Evolutionary conservation across 805 yeast species (phyloP).

Genomic region (Wickerhamiella sorbophila): DNA sequence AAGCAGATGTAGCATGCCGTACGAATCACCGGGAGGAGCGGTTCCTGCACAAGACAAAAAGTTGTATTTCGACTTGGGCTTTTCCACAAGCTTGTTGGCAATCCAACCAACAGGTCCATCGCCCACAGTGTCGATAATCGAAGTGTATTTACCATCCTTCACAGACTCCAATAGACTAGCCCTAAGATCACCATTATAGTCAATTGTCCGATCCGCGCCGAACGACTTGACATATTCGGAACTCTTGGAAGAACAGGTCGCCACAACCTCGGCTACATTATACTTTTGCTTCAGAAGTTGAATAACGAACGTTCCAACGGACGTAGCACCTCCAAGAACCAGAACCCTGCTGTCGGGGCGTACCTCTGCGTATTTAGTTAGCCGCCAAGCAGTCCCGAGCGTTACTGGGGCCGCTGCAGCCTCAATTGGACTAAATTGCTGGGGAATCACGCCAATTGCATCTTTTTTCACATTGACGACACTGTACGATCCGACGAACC

Average conservation of each 20-base stretch:
- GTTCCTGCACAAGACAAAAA: conserved; percentile 50
- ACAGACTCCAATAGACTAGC: neutral
- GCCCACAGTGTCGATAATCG: conserved; percentile 55
- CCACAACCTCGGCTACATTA: conserved; percentile 38
- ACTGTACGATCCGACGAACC: conserved; percentile 19
- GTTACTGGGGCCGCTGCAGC: conserved; percentile 57
- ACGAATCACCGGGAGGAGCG: conserved; percentile 10
- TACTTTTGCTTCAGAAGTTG: conserved; percentile 42
- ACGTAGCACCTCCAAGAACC: conserved; percentile 61
- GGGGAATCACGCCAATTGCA: conserved; percentile 34
- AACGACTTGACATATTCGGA: conserved; percentile 30
- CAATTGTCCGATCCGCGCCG: conserved; percentile 41
- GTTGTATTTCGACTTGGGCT: conserved; percentile 29
- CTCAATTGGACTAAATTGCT: conserved; percentile 32
- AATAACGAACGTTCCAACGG: conserved; percentile 46
- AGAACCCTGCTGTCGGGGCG: conserved; percentile 35
- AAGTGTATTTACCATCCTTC: conserved; percentile 24
- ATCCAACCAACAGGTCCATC: conserved; percentile 34
- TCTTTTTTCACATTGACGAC: conserved; percentile 23
- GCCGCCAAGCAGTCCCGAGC: conserved; percentile 44
- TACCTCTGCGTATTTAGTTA: conserved; percentile 28
- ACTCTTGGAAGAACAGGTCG: conserved; percentile 38
- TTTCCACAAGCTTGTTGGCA: conserved; percentile 31
- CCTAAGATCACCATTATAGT: conserved; percentile 15
- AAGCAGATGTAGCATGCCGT: conserved; percentile 3